These are phyloP conservation scores for Corymbia calophylla DNA, from an alignment of 441 rosid species.

Conservation along the genomic window DNA sequence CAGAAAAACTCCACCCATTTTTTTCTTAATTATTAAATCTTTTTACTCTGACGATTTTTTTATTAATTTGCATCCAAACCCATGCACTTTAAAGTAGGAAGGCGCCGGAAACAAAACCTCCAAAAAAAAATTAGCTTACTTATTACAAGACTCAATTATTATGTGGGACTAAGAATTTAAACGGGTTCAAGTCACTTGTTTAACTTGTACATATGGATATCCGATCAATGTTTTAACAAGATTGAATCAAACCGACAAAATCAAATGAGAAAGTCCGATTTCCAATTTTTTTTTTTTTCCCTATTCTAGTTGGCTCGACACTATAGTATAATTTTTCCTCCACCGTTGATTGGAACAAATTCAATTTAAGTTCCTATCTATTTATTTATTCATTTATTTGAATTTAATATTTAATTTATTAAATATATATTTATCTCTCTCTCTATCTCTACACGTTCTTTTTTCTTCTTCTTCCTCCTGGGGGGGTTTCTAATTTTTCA, in stretches of 20 bases:
- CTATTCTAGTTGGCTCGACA: too few relatives aligned
- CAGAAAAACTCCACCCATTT: background rate
- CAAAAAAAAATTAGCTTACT: background rate
- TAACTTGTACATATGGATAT: too few relatives aligned
- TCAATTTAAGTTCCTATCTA: too few relatives aligned
- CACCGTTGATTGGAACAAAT: too few relatives aligned
- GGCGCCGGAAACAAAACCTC: background rate
- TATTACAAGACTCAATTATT: background rate
- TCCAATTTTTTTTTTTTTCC: too few relatives aligned
- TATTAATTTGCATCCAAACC: too few relatives aligned
- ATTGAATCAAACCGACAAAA: accelerated
- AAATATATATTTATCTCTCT: background rate
- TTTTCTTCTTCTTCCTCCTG: background rate
- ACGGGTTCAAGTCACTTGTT: background rate
- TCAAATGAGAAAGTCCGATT: too few relatives aligned
- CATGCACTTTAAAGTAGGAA: background rate
- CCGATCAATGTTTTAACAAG: too few relatives aligned
- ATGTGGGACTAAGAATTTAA: too few relatives aligned
- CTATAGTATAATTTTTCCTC: too few relatives aligned
- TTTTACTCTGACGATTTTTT: background rate
- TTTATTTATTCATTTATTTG: background rate
- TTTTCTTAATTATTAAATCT: background rate
- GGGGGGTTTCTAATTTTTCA: background rate
- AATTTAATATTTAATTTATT: background rate
- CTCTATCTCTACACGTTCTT: background rate